phyloP scores from a whole-genome alignment of 208 protist species.

The Porcisia hertigi region DNA sequence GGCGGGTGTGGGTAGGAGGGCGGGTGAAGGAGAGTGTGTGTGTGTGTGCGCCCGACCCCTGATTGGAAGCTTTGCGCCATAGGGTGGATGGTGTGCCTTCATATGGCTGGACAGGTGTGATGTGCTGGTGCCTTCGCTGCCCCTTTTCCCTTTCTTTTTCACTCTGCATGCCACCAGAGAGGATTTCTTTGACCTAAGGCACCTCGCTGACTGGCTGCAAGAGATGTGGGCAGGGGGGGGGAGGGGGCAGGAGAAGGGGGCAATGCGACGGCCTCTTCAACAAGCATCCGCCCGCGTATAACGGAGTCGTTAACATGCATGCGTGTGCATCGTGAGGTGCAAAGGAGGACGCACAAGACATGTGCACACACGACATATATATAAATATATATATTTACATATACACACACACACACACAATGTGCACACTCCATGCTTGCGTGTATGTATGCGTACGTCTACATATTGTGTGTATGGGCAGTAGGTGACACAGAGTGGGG shows the following conservation, averaged over 20 bases:
- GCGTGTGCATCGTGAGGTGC: neutral
- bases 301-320: slow-evolving; percentile 1
- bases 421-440: neutral
- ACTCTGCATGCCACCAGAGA: neutral
- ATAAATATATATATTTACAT: neutral
- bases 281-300: neutral
- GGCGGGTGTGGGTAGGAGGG: neutral
- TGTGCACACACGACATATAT: neutral
- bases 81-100: neutral
- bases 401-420: neutral
- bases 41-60: neutral
- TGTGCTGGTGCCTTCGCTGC: neutral
- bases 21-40: neutral
- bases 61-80: neutral
- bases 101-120: neutral
- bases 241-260: no score
- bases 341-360: no score
- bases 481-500: no score
- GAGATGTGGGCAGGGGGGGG: neutral
- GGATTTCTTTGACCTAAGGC: neutral
- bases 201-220: neutral
- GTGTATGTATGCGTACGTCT: no score
- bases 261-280: neutral
- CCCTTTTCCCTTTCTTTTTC: neutral
- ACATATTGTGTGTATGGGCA: no score